Base-by-base conservation (phyloP, 495 filamentous ascomycete genomes). In the Lophiotrema nucula region DNA sequence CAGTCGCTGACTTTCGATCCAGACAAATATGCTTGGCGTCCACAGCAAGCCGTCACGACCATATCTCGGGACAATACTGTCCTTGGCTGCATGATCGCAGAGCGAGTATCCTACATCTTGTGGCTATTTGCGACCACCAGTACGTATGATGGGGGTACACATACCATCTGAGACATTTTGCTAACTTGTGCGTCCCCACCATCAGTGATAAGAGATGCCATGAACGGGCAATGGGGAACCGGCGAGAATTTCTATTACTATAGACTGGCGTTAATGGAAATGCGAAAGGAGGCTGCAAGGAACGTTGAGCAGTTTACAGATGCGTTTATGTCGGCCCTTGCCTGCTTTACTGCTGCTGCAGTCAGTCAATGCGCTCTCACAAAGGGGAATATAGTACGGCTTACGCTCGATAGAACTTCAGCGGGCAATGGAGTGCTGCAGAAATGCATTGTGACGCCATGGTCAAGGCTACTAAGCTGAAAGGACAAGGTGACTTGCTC, bases 1-100 rank as follows among this genome's bases (percentile, higher is more conserved):
- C 8, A 8, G 8, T 35, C 8, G 31, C 31, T 35, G 3, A n/a
- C 25, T 4, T 19, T 4, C 16, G 21, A 4, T 46, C 25, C 18
- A 48, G 46, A 48, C 46, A 27, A 16, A 28, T 48, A 48, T 18
- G 26, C 24, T 8, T 48, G 46, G 46, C 22, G 26, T 3, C n/a
- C 46, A 15, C 26, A 10, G 6, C 4, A 13, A 11, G 12, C 46
- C 23, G 16, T 28, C 23, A 6, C 15, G 4, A 2, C 13, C 12
- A 2, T 16, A 8, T 10, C 16, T 13, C 46, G 23, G 3, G 3
- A 48, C 2, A 48, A 48, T 22, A 48, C 12, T 26, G 5, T 48
- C 10, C 46, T 48, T 15, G 23, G 22, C 16, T 12, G 2, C 26
- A 48, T 48, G 46, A n/a, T 26, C 6, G 26, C 46, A 3, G 46